Evolutionary conservation across 495 filamentous ascomycete species (phyloP).

Genomic region (Penicillium longicatenatum): DNA sequence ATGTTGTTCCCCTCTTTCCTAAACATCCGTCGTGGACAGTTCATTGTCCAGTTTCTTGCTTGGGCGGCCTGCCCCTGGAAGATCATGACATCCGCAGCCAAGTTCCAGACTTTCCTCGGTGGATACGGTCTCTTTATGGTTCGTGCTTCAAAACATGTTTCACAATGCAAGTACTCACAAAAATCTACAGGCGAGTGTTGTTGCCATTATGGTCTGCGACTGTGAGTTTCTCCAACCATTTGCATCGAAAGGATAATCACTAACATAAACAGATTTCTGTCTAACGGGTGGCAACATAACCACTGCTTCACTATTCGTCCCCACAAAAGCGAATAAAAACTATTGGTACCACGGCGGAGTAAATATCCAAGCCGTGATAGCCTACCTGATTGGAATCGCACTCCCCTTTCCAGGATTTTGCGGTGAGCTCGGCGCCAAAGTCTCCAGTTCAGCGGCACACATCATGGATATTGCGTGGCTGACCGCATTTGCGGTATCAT

Average conservation of each 20-base stretch:
- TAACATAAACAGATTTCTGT: conserved; percentile 3
- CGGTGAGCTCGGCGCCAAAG: conserved; percentile 3
- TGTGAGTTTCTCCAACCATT: background rate
- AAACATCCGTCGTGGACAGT: conserved; percentile 7
- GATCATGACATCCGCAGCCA: conserved; percentile 2
- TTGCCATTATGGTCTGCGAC: conserved; percentile 10
- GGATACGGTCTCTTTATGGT: conserved; percentile 11
- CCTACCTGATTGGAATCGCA: conserved; percentile 5
- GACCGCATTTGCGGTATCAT: background rate
- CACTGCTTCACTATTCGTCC: background rate
- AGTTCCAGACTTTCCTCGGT: conserved; percentile 7
- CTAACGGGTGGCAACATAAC: conserved; percentile 2
- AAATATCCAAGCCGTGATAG: conserved; percentile 6
- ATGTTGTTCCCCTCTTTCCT: conserved; percentile 4
- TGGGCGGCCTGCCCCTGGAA: conserved; percentile 7
- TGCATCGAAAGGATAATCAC: background rate
- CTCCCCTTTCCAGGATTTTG: conserved; percentile 8
- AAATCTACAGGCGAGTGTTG: conserved; percentile 1
- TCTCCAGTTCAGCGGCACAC: background rate
- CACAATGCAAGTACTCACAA: background rate
- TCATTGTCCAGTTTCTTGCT: conserved; percentile 6
- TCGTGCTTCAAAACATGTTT: background rate
- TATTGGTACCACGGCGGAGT: conserved; percentile 8
- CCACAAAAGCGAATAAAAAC: conserved; percentile 5
- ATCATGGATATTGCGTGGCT: conserved; percentile 8